These are phyloP conservation scores for Schwanniomyces etchellsii DNA, from an alignment of 1,139 yeast genomes.

Conservation along the genomic window DNA sequence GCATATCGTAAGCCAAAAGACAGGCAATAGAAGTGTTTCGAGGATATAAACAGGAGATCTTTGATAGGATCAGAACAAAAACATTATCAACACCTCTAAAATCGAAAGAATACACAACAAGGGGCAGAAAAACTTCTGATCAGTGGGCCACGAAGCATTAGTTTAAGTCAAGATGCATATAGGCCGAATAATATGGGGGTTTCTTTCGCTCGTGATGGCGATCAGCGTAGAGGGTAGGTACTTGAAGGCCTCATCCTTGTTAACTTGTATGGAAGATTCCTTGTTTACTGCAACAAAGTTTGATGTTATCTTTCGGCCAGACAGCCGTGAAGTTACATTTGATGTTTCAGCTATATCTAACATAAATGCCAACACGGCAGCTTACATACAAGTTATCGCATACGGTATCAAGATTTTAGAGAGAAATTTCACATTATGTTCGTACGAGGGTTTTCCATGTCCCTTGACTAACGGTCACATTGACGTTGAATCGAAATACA, in stretches of 20 bases:
- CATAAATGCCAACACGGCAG: slow-evolving; percentile 67
- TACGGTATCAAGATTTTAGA: slow-evolving; percentile 75
- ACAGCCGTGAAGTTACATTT: slow-evolving; percentile 54
- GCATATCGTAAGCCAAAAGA: too few species aligned
- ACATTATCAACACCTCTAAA: too few species aligned
- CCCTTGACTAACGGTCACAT: slow-evolving; percentile 87
- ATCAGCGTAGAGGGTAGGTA: background rate
- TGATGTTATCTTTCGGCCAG: slow-evolving; percentile 68
- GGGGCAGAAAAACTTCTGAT: too few species aligned
- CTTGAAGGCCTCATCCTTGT: slow-evolving; percentile 45
- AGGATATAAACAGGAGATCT: too few species aligned
- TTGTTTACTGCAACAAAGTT: slow-evolving; percentile 84
- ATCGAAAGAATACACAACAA: too few species aligned
- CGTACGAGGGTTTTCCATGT: slow-evolving; percentile 50
- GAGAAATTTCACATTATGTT: slow-evolving; percentile 59
- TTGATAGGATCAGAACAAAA: too few species aligned
- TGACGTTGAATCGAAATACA: slow-evolving; percentile 54
- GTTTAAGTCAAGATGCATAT: too few species aligned
- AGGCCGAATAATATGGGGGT: too few species aligned
- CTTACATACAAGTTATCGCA: slow-evolving; percentile 63
- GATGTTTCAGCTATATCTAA: slow-evolving; percentile 78
- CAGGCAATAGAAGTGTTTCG: too few species aligned
- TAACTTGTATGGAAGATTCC: slow-evolving; percentile 91
- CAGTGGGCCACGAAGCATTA: too few species aligned
- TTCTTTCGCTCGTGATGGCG: too few species aligned